Evolutionary conservation across 192 early-diverging fungal species (phyloP), one percentile per base, ranked within the genome.

Genomic region (Backusella australiensis): DNA sequence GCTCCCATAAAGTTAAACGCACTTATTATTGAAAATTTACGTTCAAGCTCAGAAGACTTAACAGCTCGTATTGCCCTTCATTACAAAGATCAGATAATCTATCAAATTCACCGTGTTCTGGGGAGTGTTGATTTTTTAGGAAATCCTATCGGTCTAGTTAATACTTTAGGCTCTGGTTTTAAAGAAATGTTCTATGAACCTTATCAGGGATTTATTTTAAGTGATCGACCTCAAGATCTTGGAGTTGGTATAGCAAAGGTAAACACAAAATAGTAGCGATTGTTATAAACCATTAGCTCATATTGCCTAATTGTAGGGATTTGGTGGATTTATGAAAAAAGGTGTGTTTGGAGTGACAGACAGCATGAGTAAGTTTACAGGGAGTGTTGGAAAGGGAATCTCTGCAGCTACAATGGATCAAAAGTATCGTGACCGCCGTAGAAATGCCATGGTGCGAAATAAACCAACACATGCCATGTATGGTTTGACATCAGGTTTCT

Each of bases 141-240:
- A 29, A 97, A 97, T 76, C 81, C 81, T 6, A 93, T 97, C 9
- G 94, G 95, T 0, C 83, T 97, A 34, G 96, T 97, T 80, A 94
- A 88, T 83, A 96, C 85, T 68, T 89, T 97, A 44, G 91, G 91
- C 67, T 94, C 93, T 17, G 95, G 95, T 19, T 95, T 96, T 5
- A 85, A 87, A 12, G 95, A 97, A 77, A 89, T 96, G 73, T 97
- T 97, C 78, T 97, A 96, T 87, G 93, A 96, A 79, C 95, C 95
- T 0, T 89, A 94, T 76, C 92, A 94, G 83, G 95, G 94, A 15
- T 94, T 96, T 75, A 91, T 94, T 36, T 92, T 94, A 81, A 94
- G 92, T 75, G 90, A 91, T 65, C 86, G 92, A 19, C 94, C 95
- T 2, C 92, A 96, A 78, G 94, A 95, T 72, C 91, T 96, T 77